These are phyloP conservation scores for Coniophora puteana DNA, from an alignment of 1,284 basidiomycete species.

Conservation along the genomic window DNA sequence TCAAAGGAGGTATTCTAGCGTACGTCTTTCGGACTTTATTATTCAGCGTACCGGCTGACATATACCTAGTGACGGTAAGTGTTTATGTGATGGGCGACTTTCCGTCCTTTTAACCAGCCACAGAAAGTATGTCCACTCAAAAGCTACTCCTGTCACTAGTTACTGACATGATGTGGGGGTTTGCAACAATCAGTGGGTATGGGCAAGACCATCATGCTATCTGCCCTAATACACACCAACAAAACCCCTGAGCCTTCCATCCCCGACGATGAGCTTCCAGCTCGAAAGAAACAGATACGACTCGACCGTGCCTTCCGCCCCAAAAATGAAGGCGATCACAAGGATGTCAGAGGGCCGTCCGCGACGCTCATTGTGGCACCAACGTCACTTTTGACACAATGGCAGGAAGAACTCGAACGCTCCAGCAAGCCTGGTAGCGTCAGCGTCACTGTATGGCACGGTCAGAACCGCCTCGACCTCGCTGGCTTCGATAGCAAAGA, in stretches of 20 bases:
- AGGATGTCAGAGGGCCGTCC: slow-evolving; percentile 33
- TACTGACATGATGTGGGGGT: not conserved
- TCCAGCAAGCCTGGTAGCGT: slow-evolving; percentile 71
- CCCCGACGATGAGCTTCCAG: slow-evolving; percentile 25
- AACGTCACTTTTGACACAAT: slow-evolving; percentile 87
- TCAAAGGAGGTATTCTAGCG: slow-evolving; percentile 87
- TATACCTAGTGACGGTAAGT: slow-evolving; percentile 50
- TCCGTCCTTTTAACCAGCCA: slow-evolving; percentile 3
- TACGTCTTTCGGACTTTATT: slow-evolving; percentile 39
- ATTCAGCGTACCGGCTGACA: no score
- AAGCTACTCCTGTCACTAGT: slow-evolving; percentile 7
- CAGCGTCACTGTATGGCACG: slow-evolving; percentile 80
- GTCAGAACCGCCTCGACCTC: slow-evolving; percentile 76
- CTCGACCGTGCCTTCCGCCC: slow-evolving; percentile 58
- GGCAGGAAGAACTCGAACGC: slow-evolving; percentile 83
- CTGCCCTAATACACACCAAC: slow-evolving; percentile 85
- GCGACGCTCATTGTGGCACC: slow-evolving; percentile 93
- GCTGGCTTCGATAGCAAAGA: slow-evolving; percentile 52
- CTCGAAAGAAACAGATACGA: slow-evolving; percentile 54
- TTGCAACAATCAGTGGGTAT: slow-evolving; percentile 78
- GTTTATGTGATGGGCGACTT: not conserved
- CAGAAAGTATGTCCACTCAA: slow-evolving; percentile 1
- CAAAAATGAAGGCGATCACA: slow-evolving; percentile 29
- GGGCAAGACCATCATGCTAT: slow-evolving; percentile 98
- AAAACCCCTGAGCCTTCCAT: slow-evolving; percentile 42